Percentiles rank a stretch among this genome's conserved stretches.
phyloP scores from a whole-genome alignment of 495 filamentous ascomycete genomes.

The Chaetomium cochliodes region DNA sequence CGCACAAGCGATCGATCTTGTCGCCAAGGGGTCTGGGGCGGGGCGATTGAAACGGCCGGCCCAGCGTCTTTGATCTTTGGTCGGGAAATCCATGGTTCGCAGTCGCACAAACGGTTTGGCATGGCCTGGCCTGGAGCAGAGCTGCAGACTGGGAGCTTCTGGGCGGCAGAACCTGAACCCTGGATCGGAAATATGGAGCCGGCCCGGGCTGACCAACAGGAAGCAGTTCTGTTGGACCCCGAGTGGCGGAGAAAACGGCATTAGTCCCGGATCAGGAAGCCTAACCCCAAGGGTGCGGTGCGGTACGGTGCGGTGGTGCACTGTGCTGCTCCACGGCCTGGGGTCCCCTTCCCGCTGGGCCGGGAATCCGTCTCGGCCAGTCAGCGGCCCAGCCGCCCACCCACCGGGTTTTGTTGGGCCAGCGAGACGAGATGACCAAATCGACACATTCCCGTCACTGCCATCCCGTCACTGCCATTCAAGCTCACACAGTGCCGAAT shows the following conservation, averaged over 20 bases:
- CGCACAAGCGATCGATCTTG: not conserved
- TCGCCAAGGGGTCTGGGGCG: not conserved
- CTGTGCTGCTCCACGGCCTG: conserved; percentile 20
- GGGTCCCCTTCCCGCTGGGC: conserved; percentile 24
- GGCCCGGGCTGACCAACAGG: conserved; percentile 22
- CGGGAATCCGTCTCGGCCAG: conserved; percentile 26
- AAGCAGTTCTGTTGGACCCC: not conserved
- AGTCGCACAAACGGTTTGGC: conserved; percentile 1
- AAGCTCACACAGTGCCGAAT: conserved; percentile 22
- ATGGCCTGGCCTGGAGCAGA: conserved; percentile 18
- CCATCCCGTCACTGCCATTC: too few species aligned
- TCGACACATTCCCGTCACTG: too few species aligned
- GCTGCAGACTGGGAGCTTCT: too few species aligned
- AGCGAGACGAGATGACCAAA: conserved; percentile 5
- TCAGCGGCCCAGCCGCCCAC: conserved; percentile 5
- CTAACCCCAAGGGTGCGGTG: not conserved
- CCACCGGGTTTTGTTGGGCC: conserved; percentile 12
- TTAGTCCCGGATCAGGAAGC: conserved; percentile 29
- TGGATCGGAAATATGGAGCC: conserved; percentile 23
- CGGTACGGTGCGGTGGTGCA: conserved; percentile 3
- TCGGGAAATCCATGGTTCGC: not conserved
- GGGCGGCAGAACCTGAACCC: conserved; percentile 30
- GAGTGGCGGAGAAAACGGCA: conserved; percentile 29
- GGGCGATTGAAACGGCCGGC: not conserved
- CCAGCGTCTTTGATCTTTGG: not conserved